Evolutionary conservation across 2,329 filamentous ascomycete genomes (phyloP), one percentile per base, ranked within the genome.

Genomic region (Aurifilum marmelostoma): DNA sequence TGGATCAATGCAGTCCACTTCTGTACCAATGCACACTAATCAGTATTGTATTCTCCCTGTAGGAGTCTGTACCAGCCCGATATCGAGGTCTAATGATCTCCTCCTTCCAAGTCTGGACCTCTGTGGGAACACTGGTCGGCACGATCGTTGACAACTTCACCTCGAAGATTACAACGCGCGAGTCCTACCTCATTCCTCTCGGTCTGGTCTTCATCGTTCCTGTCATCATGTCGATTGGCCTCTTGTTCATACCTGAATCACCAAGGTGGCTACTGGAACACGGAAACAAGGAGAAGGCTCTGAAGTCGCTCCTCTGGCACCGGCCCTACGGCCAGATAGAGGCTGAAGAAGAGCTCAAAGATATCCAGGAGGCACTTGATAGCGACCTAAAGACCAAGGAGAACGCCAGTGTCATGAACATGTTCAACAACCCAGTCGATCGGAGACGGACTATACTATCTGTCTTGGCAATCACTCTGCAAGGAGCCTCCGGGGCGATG

Each of bases 401-500:
- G 32, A 72, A 79, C 74, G 41, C 80, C 72, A 70, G 75, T 66
- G 73, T 85, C 52, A 72, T 82, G 27, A 84, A 87, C 67, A 80
- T 87, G 72, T 83, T 85, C 74, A 79, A 75, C 52, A 83, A 86
- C 72, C 83, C 85, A 1, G 77, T 87, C 39, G 84, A 87, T 75
- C 79, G 84, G 18, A 79, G 85, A 29, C 79, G 85, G 29, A 86
- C 84, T 0, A 72, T 83, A 0, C 69, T 87, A 3, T 79, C 84
- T 8, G 79, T 87, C 43, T 80, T 79, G 12, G 82, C 81, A 1
- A 76, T 88, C 21, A 82, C 80, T 0, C 81, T 83, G 0, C 85
- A 87, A 72, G 85, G 84, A 3, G 85, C 84, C 2, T 85, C 83
- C 1, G 85, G 85, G 12, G 82, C 84, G 24, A 87, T 84, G 66